Conservation (phyloP, 2,329 filamentous ascomycete genomes). For the Byssothecium circinans region DNA sequence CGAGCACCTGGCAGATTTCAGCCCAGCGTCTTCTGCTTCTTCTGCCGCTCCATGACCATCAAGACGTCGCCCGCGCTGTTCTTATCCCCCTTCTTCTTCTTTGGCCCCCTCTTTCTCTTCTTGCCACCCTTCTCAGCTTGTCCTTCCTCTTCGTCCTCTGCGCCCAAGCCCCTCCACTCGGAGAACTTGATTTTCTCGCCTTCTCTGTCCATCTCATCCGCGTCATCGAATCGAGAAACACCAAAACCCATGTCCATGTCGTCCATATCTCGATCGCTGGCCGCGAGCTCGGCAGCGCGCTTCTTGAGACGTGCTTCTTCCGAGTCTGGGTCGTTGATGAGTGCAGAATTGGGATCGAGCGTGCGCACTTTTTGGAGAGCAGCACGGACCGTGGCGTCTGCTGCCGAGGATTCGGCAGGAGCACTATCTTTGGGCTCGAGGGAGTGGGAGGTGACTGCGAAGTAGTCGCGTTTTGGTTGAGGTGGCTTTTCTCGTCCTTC, state of each 20-base stretch:
- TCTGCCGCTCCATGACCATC: constrained; percentile 70
- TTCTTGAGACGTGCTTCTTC: constrained; percentile 68
- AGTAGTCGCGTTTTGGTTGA: constrained; percentile 25
- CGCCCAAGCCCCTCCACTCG: constrained; percentile 60
- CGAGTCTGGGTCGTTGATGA: constrained; percentile 48
- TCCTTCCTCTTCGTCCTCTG: constrained; percentile 49
- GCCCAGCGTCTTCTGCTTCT: constrained; percentile 41
- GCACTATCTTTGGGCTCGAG: constrained; percentile 35
- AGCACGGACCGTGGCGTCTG: constrained; percentile 78
- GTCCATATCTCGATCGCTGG: constrained; percentile 76
- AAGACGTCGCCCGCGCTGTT: constrained; percentile 82
- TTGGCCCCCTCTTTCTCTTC: constrained; percentile 70
- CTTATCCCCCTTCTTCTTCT: constrained; percentile 76
- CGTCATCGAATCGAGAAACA: constrained; percentile 81
- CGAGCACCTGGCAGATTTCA: constrained; percentile 2
- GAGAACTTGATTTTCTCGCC: constrained; percentile 66
- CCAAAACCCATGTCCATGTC: constrained; percentile 97
- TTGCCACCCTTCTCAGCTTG: constrained; percentile 54
- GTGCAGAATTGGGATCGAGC: constrained; percentile 49
- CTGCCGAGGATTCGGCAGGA: constrained; percentile 46
- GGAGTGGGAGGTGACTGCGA: constrained; percentile 15
- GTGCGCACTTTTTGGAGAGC: constrained; percentile 77
- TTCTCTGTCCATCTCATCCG: constrained; percentile 73
- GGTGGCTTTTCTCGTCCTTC: constrained; percentile 1
- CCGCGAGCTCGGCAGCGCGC: constrained; percentile 66